Evolutionary conservation across 1,284 basidiomycete genomes (phyloP).

Genomic region (Lentinula novae-zelandiae): DNA sequence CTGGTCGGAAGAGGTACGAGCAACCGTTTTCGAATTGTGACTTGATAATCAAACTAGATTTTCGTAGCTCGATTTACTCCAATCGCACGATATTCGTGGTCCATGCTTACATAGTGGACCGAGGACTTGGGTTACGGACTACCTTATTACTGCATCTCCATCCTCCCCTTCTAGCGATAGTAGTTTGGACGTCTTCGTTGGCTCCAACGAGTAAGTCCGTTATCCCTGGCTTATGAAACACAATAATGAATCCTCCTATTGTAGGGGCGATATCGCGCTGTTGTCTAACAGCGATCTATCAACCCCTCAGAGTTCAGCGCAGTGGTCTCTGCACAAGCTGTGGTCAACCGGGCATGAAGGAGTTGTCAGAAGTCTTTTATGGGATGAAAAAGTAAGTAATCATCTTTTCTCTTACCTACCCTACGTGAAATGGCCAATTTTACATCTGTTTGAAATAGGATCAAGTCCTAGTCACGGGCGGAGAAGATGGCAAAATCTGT

Average conservation of each 20-base stretch:
- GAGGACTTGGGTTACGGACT: constrained; percentile 60
- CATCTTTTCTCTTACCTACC: not conserved
- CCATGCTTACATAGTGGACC: constrained; percentile 43
- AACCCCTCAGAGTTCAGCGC: constrained; percentile 18
- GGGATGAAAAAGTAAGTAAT: constrained; percentile 47
- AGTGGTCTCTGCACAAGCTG: constrained; percentile 48
- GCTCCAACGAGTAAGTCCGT: constrained; percentile 55
- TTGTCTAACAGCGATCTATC: constrained; percentile 39
- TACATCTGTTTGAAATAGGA: constrained; percentile 28
- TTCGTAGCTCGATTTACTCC: constrained; percentile 45
- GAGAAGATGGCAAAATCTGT: constrained; percentile 57
- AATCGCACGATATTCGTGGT: constrained; percentile 48
- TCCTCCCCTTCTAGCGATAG: constrained; percentile 24
- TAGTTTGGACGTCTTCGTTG: constrained; percentile 45
- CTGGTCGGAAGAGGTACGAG: constrained; percentile 64
- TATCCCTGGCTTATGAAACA: not conserved
- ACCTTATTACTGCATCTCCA: constrained; percentile 40
- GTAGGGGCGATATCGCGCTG: constrained; percentile 59
- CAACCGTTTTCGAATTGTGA: not conserved
- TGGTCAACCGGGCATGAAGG: constrained; percentile 53
- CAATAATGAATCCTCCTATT: not conserved
- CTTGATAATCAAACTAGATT: not conserved
- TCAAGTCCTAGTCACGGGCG: constrained; percentile 51
- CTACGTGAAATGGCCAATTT: too few species aligned
- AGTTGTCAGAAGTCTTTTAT: constrained; percentile 53